Conservation (phyloP, 1,284 basidiomycete species). For the Ustilago loliicola region DNA sequence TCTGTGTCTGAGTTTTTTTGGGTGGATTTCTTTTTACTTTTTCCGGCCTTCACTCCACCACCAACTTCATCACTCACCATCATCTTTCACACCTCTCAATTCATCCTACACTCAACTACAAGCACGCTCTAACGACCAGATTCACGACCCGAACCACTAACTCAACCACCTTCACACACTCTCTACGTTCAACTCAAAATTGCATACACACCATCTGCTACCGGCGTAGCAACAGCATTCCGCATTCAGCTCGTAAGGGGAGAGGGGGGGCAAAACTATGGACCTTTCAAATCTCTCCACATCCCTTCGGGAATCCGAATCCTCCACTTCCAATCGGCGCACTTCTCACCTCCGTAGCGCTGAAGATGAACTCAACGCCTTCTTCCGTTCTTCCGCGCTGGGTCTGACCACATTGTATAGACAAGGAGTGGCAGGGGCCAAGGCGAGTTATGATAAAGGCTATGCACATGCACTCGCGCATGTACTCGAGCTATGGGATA, state of each 20-base stretch:
- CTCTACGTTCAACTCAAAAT: no score
- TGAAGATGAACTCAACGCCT: conserved; percentile 43
- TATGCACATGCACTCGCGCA: conserved; percentile 51
- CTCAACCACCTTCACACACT: no score
- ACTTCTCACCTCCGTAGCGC: conserved; percentile 25
- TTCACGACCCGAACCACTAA: no score
- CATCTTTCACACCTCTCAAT: background rate
- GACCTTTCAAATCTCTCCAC: conserved; percentile 45
- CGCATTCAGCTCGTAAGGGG: no score
- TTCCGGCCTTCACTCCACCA: background rate
- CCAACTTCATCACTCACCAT: background rate
- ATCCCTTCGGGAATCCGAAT: conserved; percentile 38
- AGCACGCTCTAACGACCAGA: no score
- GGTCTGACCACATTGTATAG: conserved; percentile 49
- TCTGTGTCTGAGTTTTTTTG: no score
- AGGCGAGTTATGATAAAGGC: conserved; percentile 42
- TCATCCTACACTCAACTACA: no score
- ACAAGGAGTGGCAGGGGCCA: conserved; percentile 37
- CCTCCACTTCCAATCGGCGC: conserved; percentile 25
- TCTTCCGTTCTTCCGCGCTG: conserved; percentile 43
- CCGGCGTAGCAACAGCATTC: no score
- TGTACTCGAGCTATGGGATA: conserved; percentile 50
- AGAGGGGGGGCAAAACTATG: conserved; percentile 17
- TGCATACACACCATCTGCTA: no score
- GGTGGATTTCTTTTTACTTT: background rate